Percentiles rank a stretch among this genome's conserved stretches.
phyloP scores from a whole-genome alignment of 2,329 filamentous ascomycete species.

The Chrysosporium keratinophilum region DNA sequence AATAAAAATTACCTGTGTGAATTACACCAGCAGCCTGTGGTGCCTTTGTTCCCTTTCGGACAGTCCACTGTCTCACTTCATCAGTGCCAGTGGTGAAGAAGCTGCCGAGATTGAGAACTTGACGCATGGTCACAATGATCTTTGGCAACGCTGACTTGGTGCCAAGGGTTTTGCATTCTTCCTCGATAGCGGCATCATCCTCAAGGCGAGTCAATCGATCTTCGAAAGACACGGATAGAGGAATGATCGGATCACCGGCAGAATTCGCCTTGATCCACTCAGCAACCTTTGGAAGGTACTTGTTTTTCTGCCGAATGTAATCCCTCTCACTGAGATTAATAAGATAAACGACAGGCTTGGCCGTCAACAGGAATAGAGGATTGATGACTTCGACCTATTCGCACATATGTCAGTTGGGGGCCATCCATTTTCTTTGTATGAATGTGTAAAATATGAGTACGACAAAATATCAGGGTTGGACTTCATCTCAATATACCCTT shows the following conservation, averaged over 20 bases:
- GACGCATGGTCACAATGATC: slow-evolving; percentile 85
- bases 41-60: slow-evolving; percentile 92
- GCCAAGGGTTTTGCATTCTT: slow-evolving; percentile 80
- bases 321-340: slow-evolving; percentile 96
- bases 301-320: slow-evolving; percentile 98
- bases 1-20: slow-evolving; percentile 50
- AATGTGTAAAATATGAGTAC: slow-evolving; percentile 7
- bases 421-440: slow-evolving; percentile 14
- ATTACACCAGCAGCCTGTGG: slow-evolving; percentile 96
- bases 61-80: slow-evolving; percentile 97
- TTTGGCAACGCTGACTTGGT: slow-evolving; percentile 86
- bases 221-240: slow-evolving; percentile 85
- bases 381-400: slow-evolving; percentile 91
- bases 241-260: slow-evolving; percentile 77
- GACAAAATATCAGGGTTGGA: slow-evolving; percentile 53
- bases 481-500: slow-evolving; percentile 80
- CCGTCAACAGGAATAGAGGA: slow-evolving; percentile 84
- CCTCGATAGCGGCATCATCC: slow-evolving; percentile 62
- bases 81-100: slow-evolving; percentile 97
- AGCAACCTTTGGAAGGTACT: slow-evolving; percentile 85
- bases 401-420: slow-evolving; percentile 18
- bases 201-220: slow-evolving; percentile 76
- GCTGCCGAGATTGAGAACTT: slow-evolving; percentile 75
- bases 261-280: slow-evolving; percentile 94
- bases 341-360: slow-evolving; percentile 93